Conservation (phyloP, 2,329 filamentous ascomycete genomes). For the Helminthosporium solani region DNA sequence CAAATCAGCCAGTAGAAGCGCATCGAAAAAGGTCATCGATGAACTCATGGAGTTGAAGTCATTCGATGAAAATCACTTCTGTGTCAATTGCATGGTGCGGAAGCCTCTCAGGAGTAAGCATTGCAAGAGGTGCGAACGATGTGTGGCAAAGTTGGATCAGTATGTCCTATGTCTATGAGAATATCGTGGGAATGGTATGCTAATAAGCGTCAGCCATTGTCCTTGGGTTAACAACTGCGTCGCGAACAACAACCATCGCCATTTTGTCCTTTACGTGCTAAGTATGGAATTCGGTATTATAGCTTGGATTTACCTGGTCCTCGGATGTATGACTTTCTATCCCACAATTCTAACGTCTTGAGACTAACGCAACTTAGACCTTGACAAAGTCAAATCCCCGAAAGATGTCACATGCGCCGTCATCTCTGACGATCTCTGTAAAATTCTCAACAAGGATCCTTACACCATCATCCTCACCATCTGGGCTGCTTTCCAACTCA, state of each 20-base stretch:
- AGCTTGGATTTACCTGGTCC: constrained; percentile 68
- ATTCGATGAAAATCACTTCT: constrained; percentile 94
- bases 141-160: constrained; percentile 96
- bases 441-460: constrained; percentile 73
- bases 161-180: constrained; percentile 51
- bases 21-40: constrained; percentile 86
- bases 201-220: constrained; percentile 68
- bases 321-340: constrained; percentile 61
- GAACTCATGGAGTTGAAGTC: constrained; percentile 82
- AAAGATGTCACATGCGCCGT: constrained; percentile 64
- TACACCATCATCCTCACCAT: constrained; percentile 78
- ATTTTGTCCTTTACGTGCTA: constrained; percentile 90
- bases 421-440: constrained; percentile 73
- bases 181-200: constrained; percentile 1
- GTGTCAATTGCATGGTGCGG: constrained; percentile 89
- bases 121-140: constrained; percentile 86
- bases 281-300: constrained; percentile 74
- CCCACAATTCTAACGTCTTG: not conserved
- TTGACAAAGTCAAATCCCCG: constrained; percentile 59
- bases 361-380: constrained; percentile 58
- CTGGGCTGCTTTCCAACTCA: constrained; percentile 82
- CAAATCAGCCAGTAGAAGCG: constrained; percentile 82
- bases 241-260: constrained; percentile 91
- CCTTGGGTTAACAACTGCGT: constrained; percentile 98
- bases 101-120: constrained; percentile 94